These are phyloP conservation scores for Saitoella complicata DNA, from an alignment of 805 yeast genomes.

Conservation along the genomic window DNA sequence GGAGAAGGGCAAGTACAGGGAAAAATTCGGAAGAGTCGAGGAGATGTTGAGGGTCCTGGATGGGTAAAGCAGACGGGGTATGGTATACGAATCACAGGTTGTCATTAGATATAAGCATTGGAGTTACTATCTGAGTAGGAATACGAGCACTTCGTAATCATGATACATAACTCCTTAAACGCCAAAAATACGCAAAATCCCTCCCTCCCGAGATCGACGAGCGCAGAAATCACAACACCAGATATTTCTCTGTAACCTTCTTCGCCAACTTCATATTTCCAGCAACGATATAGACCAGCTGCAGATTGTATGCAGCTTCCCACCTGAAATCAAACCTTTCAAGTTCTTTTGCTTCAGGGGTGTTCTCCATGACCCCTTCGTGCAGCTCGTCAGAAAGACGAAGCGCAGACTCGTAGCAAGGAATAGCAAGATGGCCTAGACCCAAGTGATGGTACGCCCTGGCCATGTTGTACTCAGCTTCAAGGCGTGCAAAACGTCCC, in stretches of 20 bases:
- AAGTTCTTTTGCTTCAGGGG: constrained; percentile 27
- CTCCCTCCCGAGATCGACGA: no score
- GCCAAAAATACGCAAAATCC: no score
- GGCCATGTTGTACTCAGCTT: constrained; percentile 69
- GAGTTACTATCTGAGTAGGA: no score
- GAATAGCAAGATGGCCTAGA: constrained; percentile 52
- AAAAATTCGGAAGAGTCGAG: constrained; percentile 34
- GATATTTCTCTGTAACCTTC: no score
- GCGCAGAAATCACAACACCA: no score
- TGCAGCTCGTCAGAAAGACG: constrained; percentile 12
- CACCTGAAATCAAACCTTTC: constrained; percentile 36
- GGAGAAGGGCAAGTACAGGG: constrained; percentile 35
- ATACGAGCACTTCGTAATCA: no score
- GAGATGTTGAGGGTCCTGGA: constrained; percentile 30
- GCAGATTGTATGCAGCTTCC: constrained; percentile 78
- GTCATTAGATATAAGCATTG: no score
- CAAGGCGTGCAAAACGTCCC: constrained; percentile 41
- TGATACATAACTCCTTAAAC: no score
- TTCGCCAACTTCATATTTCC: constrained; percentile 32
- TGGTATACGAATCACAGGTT: no score
- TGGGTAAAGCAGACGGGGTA: no score
- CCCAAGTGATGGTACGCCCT: constrained; percentile 75
- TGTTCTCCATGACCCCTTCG: constrained; percentile 15
- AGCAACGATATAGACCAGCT: constrained; percentile 54
- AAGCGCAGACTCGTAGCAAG: constrained; percentile 57